Percentiles rank a stretch among this genome's conserved stretches.
Conservation (phyloP, 805 yeast genomes). For the Alloascoidea africana region DNA sequence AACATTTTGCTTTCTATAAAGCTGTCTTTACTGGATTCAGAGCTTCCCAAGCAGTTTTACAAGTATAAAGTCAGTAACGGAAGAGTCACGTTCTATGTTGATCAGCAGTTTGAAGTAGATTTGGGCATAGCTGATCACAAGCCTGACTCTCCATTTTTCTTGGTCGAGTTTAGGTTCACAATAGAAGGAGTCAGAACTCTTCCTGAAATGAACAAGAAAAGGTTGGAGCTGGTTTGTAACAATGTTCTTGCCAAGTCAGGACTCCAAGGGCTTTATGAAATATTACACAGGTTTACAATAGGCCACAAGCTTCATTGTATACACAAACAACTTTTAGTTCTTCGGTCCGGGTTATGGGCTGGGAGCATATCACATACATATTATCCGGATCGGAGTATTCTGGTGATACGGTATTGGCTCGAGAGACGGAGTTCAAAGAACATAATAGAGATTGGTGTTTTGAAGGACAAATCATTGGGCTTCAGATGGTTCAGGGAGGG, state of each 20-base stretch:
- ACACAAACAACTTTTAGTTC: slow-evolving; percentile 36
- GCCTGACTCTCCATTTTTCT: slow-evolving; percentile 50
- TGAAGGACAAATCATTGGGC: slow-evolving; percentile 27
- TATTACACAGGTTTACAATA: slow-evolving; percentile 44
- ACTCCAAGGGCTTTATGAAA: slow-evolving; percentile 35
- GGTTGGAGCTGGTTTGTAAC: slow-evolving; percentile 43
- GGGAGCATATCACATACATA: slow-evolving; percentile 44
- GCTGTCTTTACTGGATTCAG: slow-evolving; percentile 45
- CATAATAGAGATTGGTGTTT: slow-evolving; percentile 45
- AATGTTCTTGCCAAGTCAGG: slow-evolving; percentile 29
- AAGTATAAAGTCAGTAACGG: slow-evolving; percentile 64
- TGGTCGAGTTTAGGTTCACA: slow-evolving; percentile 60
- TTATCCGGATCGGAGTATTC: slow-evolving; percentile 34
- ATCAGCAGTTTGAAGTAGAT: slow-evolving; percentile 56
- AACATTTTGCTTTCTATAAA: slow-evolving; percentile 62
- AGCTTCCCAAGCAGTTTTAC: slow-evolving; percentile 49
- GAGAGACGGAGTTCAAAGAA: slow-evolving; percentile 31
- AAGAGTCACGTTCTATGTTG: slow-evolving; percentile 47
- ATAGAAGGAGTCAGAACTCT: slow-evolving; percentile 22
- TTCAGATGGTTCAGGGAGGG: slow-evolving; percentile 56
- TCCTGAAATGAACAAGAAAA: slow-evolving; percentile 20
- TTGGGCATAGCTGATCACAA: slow-evolving; percentile 59
- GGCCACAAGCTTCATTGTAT: slow-evolving; percentile 48
- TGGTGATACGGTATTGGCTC: slow-evolving; percentile 54
- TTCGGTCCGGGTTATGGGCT: slow-evolving; percentile 41